Base-by-base conservation (phyloP, 371 early-diverging fungal genomes). In the Quaeritorhiza haematococci region DNA sequence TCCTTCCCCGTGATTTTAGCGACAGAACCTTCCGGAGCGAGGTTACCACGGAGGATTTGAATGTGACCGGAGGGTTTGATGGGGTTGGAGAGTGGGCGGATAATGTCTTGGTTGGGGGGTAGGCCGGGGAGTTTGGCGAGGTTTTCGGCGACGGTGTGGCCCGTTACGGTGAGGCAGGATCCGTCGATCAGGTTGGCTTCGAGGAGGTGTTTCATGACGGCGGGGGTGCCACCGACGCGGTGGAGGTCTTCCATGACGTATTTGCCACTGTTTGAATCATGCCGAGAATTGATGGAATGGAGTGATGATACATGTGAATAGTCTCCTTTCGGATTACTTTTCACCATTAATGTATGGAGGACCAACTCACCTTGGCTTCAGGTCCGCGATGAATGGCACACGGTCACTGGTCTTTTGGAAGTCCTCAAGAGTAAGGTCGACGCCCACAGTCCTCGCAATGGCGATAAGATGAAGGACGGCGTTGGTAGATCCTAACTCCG, bases 1-100 rank as follows among this genome's bases (percentile, higher is more conserved):
- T 97, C 95, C 74, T 97, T 97, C 58, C 98, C 98, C 4, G 98
- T 97, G 68, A 97, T 97, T 76, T 97, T 97, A 52, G 98, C 98
- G 38, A 97, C 96, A 19, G 91, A 83, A n/a, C 95, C 94, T 61
- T 89, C 89, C 30, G 98, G 96, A 10, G 98, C 94, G n/a, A 98
- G 80, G 70, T 93, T 94, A 65, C 98, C 98, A 49, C 79, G 72
- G 55, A 98, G 73, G 49, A 94, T 93, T 71, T 90, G 91, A 63
- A 98, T 79, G 67, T 98, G 98, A 21, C 96, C 98, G 27, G 87
- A 80, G 0, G 81, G 30, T 75, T 96, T 98, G 80, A 98, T 92
- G 27, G 98, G 98, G 43, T 85, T 76, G 15, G 76, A 72, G n/a
- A 90, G 65, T 15, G 95, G 90, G 33, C 74, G 76, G 64, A 98